Evolutionary conservation across 257 asterid genomes (phyloP).

Genomic region (Linderniella brevidens): DNA sequence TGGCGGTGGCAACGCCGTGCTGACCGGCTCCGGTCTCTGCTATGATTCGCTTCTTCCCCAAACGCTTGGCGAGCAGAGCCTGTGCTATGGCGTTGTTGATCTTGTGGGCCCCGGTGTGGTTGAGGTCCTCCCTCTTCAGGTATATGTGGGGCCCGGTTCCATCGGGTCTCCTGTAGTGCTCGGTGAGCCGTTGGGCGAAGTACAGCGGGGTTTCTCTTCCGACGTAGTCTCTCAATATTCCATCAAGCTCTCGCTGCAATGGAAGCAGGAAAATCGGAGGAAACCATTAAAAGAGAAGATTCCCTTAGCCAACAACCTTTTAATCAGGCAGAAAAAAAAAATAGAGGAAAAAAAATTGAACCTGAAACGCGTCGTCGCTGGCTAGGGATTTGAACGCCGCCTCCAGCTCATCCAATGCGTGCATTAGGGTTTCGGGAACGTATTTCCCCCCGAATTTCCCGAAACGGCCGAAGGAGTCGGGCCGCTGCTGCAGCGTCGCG

Average conservation of each 20-base stretch:
- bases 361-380: conserved; percentile 60
- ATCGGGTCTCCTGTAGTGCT: conserved; percentile 53
- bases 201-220: conserved; percentile 94
- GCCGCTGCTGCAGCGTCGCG: conserved; percentile 25
- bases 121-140: conserved; percentile 90
- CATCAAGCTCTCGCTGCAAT: conserved; percentile 61
- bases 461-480: conserved; percentile 80
- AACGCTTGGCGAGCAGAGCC: conserved; percentile 80
- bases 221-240: conserved; percentile 79
- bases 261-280: neutral
- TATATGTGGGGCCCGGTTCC: conserved; percentile 76
- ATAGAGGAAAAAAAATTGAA: neutral
- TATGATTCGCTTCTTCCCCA: conserved; percentile 78
- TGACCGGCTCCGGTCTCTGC: conserved; percentile 99
- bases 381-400: conserved; percentile 52
- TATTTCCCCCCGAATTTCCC: conserved; percentile 81
- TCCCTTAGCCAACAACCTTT: neutral
- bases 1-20: conserved; percentile 97
- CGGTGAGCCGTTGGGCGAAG: conserved; percentile 81
- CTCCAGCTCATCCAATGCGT: conserved; percentile 83
- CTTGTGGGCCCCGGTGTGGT: conserved; percentile 96
- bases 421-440: conserved; percentile 89
- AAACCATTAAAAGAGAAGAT: neutral
- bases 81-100: conserved; percentile 88
- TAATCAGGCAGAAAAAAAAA: neutral